Evolutionary conservation across 1,284 basidiomycete species (phyloP).

Genomic region (Pseudozyma pruni): DNA sequence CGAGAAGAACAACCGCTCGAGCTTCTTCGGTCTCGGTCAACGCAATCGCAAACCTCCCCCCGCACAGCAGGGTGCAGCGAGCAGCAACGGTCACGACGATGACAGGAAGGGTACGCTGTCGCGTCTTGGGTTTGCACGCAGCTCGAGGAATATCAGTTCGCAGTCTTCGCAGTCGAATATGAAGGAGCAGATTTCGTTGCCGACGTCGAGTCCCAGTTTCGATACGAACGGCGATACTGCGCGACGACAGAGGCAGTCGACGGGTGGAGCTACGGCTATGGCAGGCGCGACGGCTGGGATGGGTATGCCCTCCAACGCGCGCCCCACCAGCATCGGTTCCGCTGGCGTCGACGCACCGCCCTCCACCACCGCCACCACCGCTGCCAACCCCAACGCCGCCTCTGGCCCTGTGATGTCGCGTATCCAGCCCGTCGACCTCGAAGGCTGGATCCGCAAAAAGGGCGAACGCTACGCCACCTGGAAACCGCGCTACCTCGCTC

Average conservation of each 20-base stretch:
- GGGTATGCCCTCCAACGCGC: constrained; percentile 23
- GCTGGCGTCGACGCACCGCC: constrained; percentile 36
- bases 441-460: constrained; percentile 92
- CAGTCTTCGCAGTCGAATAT: constrained; percentile 43
- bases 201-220: constrained; percentile 60
- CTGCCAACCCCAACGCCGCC: constrained; percentile 29
- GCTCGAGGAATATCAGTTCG: constrained; percentile 35
- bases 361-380: constrained; percentile 25
- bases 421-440: constrained; percentile 63
- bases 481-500: constrained; percentile 92
- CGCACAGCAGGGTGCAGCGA: constrained; percentile 8
- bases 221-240: constrained; percentile 56
- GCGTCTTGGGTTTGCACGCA: constrained; percentile 52
- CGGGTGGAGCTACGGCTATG: constrained; percentile 10
- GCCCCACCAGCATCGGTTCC: constrained; percentile 26
- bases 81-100: constrained; percentile 29
- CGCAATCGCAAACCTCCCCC: constrained; percentile 56
- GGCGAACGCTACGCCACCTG: constrained; percentile 92
- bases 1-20: constrained; percentile 49
- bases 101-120: constrained; percentile 53
- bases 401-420: constrained; percentile 59
- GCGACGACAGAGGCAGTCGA: constrained; percentile 43
- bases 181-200: constrained; percentile 65
- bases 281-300: constrained; percentile 9
- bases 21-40: constrained; percentile 58